Evolutionary conservation across 768 basidiomycete genomes (phyloP).

Genomic region (Leccinum uliginosum): DNA sequence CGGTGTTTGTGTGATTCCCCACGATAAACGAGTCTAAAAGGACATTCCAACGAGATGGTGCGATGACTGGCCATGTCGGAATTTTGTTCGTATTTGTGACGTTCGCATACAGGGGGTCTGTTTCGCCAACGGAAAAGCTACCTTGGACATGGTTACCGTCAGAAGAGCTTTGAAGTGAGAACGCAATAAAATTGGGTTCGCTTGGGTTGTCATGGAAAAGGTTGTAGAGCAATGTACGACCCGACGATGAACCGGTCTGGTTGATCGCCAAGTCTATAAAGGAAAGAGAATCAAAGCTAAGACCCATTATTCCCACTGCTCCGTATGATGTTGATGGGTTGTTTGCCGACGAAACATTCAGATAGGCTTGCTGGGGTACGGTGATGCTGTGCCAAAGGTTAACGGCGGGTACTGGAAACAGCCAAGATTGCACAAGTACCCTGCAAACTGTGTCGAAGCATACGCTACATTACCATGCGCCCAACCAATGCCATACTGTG

Average conservation of each 20-base stretch:
- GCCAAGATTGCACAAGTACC: constrained; percentile 38
- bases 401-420: constrained; percentile 2
- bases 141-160: constrained; percentile 58
- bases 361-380: constrained; percentile 64
- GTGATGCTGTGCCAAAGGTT: constrained; percentile 42
- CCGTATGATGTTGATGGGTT: constrained; percentile 75
- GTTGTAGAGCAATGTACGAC: constrained; percentile 72
- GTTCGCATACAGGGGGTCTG: constrained; percentile 55
- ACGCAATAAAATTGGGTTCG: constrained; percentile 78
- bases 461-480: constrained; percentile 62
- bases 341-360: constrained; percentile 57
- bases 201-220: constrained; percentile 62
- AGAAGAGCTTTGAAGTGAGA: constrained; percentile 61
- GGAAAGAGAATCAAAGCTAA: constrained; percentile 77
- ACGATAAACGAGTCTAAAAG: constrained; percentile 71
- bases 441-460: constrained; percentile 63
- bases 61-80: constrained; percentile 65
- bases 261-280: constrained; percentile 62
- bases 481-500: constrained; percentile 79
- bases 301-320: constrained; percentile 66
- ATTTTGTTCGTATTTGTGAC: constrained; percentile 57
- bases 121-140: constrained; percentile 71
- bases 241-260: constrained; percentile 50
- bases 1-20: constrained; percentile 45
- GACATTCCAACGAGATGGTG: constrained; percentile 71